These are phyloP conservation scores for Wakefieldia striispora DNA, from an alignment of 768 basidiomycete species.

Conservation along the genomic window DNA sequence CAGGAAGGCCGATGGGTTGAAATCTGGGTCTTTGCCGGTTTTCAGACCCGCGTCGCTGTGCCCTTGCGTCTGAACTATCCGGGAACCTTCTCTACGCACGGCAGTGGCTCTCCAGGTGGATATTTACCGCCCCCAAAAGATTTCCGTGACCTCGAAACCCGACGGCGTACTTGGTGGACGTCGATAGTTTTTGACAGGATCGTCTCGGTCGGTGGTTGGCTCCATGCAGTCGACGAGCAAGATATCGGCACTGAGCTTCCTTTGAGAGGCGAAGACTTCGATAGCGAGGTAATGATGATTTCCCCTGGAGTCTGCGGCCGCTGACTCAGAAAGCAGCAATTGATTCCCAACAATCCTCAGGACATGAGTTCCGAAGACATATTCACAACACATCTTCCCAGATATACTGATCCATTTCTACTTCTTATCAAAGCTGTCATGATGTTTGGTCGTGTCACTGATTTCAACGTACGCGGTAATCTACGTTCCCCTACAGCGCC, in stretches of 20 bases:
- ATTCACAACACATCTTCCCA: slow-evolving; percentile 67
- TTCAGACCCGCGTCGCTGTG: slow-evolving; percentile 78
- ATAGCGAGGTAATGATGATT: slow-evolving; percentile 54
- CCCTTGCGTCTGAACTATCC: slow-evolving; percentile 84
- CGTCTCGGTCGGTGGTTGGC: slow-evolving; percentile 79
- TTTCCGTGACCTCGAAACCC: slow-evolving; percentile 69
- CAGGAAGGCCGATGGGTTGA: slow-evolving; percentile 89
- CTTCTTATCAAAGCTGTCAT: slow-evolving; percentile 81
- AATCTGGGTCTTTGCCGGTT: slow-evolving; percentile 87
- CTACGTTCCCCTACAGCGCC: slow-evolving; percentile 64
- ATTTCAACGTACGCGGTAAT: slow-evolving; percentile 77
- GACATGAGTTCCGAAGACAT: slow-evolving; percentile 60
- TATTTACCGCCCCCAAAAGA: slow-evolving; percentile 81
- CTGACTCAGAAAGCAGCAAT: slow-evolving; percentile 40
- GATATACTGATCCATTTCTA: slow-evolving; percentile 80
- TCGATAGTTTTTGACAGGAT: slow-evolving; percentile 84
- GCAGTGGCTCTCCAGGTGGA: slow-evolving; percentile 66
- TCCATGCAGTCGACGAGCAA: slow-evolving; percentile 79
- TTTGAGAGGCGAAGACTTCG: slow-evolving; percentile 71
- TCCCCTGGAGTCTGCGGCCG: slow-evolving; percentile 1
- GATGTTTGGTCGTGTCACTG: slow-evolving; percentile 83
- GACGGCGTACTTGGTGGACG: slow-evolving; percentile 91
- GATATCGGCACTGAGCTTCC: slow-evolving; percentile 86
- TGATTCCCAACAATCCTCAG: slow-evolving; percentile 73
- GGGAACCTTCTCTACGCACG: slow-evolving; percentile 73